phyloP scores from a whole-genome alignment of 2,329 filamentous ascomycete genomes.

The Neonectria faginata region DNA sequence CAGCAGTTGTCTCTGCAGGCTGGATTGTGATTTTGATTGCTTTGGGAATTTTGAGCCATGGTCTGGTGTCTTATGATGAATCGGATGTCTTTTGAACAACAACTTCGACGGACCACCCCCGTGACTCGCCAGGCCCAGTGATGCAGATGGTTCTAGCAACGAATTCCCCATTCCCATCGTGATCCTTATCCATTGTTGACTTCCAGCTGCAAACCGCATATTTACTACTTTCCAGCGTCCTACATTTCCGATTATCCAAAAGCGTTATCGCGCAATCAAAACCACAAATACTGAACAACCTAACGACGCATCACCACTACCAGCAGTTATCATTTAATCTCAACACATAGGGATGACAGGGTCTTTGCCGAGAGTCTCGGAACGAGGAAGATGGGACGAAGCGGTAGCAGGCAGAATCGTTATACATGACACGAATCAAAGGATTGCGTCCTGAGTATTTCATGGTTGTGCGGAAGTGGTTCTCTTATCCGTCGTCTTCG shows the following conservation, averaged over 20 bases:
- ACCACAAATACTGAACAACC: background rate
- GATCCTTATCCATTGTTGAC: background rate
- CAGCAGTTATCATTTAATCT: background rate
- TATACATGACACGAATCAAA: background rate
- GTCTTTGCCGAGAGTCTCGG: too few relatives aligned
- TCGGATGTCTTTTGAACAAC: slow-evolving; percentile 46
- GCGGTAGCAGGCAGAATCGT: background rate
- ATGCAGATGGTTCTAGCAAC: background rate
- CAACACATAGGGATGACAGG: background rate
- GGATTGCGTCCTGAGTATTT: background rate
- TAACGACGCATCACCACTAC: background rate
- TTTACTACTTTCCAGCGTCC: background rate
- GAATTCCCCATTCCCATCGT: background rate
- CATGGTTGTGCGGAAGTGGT: background rate
- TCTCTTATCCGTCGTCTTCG: background rate
- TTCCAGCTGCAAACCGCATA: background rate
- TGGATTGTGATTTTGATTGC: slow-evolving; percentile 48
- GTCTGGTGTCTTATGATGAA: slow-evolving; percentile 47
- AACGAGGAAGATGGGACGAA: too few relatives aligned
- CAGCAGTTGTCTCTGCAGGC: slow-evolving; percentile 43
- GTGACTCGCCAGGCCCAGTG: slow-evolving; percentile 6
- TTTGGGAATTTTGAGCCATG: slow-evolving; percentile 47
- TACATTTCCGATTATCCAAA: background rate
- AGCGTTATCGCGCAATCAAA: background rate
- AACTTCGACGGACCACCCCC: slow-evolving; percentile 20